Evolutionary conservation across 2,329 filamentous ascomycete genomes (phyloP).

Genomic region (Karstenula rhodostoma): DNA sequence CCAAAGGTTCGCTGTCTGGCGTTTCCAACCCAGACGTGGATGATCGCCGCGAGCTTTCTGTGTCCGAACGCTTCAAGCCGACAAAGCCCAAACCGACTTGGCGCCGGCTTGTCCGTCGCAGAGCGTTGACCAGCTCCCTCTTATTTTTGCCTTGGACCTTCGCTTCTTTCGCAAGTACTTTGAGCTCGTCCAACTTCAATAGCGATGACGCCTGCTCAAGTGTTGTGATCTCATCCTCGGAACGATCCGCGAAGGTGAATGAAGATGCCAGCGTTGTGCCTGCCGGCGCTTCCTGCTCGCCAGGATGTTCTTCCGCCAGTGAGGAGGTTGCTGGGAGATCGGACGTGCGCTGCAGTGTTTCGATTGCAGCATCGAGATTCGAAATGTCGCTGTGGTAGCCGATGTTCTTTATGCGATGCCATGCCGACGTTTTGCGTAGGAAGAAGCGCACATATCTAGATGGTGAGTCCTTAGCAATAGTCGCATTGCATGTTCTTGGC

Average conservation of each 20-base stretch:
- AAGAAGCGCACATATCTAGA: slow-evolving; percentile 88
- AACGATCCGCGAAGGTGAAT: slow-evolving; percentile 84
- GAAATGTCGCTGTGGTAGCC: slow-evolving; percentile 85
- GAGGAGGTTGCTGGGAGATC: slow-evolving; percentile 61
- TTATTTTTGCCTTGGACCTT: slow-evolving; percentile 92
- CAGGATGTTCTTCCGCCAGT: slow-evolving; percentile 52
- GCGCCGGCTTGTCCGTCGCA: slow-evolving; percentile 75
- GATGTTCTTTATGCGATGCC: slow-evolving; percentile 83
- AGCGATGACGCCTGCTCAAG: slow-evolving; percentile 85
- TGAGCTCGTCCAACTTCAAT: slow-evolving; percentile 87
- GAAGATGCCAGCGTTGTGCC: slow-evolving; percentile 59
- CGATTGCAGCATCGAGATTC: slow-evolving; percentile 72
- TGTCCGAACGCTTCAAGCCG: slow-evolving; percentile 71
- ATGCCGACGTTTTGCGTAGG: slow-evolving; percentile 86
- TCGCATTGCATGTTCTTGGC: background rate
- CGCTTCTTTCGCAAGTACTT: slow-evolving; percentile 81
- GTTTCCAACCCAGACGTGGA: slow-evolving; percentile 48
- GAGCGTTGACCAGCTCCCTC: slow-evolving; percentile 75
- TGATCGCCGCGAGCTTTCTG: slow-evolving; percentile 62
- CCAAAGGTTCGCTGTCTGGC: slow-evolving; percentile 50
- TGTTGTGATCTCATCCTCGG: slow-evolving; percentile 74
- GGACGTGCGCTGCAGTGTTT: slow-evolving; percentile 67
- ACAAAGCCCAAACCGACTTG: slow-evolving; percentile 79
- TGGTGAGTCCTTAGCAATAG: slow-evolving; percentile 1
- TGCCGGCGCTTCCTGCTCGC: slow-evolving; percentile 58